Conservation (phyloP, 1,284 basidiomycete genomes). For the Trichosporon coremiiforme region DNA sequence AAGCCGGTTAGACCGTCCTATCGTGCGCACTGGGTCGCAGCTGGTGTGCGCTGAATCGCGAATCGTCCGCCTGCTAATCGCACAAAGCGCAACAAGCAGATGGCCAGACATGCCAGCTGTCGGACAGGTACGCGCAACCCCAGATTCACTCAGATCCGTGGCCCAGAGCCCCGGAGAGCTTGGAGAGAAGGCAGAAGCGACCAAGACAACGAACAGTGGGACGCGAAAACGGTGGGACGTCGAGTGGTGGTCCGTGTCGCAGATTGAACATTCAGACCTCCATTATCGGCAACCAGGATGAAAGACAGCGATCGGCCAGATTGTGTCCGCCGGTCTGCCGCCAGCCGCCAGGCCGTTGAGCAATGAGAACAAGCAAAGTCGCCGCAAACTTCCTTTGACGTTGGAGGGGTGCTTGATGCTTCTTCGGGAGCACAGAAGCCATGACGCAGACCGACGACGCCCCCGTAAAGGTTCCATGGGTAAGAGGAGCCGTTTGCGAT, state of each 20-base stretch:
- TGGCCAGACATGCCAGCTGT: too few relatives aligned
- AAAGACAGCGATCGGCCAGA: not conserved
- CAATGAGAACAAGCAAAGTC: too few relatives aligned
- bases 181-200: not conserved
- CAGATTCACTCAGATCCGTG: too few relatives aligned
- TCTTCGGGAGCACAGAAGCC: not conserved
- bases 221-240: not conserved
- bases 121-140: too few relatives aligned
- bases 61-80: too few relatives aligned
- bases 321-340: not conserved
- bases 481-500: not conserved
- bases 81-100: too few relatives aligned
- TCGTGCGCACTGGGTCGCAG: not conserved
- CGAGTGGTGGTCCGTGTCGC: constrained; percentile 1
- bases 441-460: not conserved
- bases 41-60: too few relatives aligned
- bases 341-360: too few relatives aligned
- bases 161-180: not conserved
- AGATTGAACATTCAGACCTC: not conserved
- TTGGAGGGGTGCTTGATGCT: not conserved
- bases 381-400: not conserved
- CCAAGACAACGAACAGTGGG: not conserved
- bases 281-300: constrained; percentile 6
- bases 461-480: not conserved
- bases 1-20: not conserved